These are phyloP conservation scores for Lentinus tigrinus DNA, from an alignment of 768 basidiomycete species.

Conservation along the genomic window DNA sequence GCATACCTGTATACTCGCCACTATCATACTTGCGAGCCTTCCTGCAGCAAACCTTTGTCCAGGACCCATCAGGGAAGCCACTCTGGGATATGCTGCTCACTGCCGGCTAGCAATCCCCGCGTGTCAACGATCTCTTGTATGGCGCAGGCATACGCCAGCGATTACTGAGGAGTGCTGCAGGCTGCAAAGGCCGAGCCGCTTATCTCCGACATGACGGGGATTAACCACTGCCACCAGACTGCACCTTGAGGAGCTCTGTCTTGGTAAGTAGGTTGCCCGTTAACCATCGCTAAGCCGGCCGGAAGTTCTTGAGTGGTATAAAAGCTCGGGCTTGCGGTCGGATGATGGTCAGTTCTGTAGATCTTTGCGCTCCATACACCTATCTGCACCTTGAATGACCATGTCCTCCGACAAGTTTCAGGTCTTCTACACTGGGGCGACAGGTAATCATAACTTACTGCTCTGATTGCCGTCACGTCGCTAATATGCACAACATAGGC, in stretches of 20 bases:
- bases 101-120: too few species aligned
- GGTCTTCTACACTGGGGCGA: constrained; percentile 44
- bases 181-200: background rate
- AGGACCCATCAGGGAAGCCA: too few species aligned
- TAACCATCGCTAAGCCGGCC: background rate
- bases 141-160: too few species aligned
- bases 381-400: background rate
- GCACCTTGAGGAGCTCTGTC: too few species aligned
- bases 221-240: too few species aligned
- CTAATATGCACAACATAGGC: background rate
- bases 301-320: background rate
- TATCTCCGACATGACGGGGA: background rate
- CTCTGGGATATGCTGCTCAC: too few species aligned
- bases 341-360: background rate
- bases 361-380: background rate
- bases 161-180: too few species aligned
- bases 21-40: too few species aligned
- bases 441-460: constrained; percentile 30
- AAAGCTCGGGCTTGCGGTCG: background rate
- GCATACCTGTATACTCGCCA: too few species aligned
- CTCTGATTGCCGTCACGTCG: background rate
- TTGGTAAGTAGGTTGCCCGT: too few species aligned
- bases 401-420: constrained; percentile 28
- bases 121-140: too few species aligned
- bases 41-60: too few species aligned